Conservation (phyloP, 352 stramenopile genomes). For the Halophytophthora polymorphica region DNA sequence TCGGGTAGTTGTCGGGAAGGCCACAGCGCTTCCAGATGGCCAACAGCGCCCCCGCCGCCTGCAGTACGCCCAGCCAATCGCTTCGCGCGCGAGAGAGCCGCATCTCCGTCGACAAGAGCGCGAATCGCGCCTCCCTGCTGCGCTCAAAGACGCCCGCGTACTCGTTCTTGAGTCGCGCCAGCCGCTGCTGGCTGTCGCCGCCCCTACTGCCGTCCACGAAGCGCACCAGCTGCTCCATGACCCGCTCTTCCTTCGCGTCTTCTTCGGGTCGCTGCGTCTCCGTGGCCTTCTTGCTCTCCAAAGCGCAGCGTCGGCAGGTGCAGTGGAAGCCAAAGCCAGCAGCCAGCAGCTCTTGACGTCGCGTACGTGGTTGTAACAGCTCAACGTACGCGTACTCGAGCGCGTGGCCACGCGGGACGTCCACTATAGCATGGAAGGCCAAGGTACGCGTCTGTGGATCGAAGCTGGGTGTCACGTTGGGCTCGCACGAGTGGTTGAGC, state of each 20-base stretch:
- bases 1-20: constrained; percentile 35
- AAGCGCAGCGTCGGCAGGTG: constrained; percentile 36
- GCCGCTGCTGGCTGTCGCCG: constrained; percentile 8
- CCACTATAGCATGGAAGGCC: constrained; percentile 36
- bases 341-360: constrained; percentile 32
- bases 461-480: constrained; percentile 57
- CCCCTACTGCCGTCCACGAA: constrained; percentile 10
- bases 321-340: constrained; percentile 58
- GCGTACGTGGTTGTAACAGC: constrained; percentile 28
- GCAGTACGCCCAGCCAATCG: constrained; percentile 29
- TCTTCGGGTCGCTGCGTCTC: background rate
- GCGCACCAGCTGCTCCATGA: constrained; percentile 34
- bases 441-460: constrained; percentile 42
- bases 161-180: constrained; percentile 13
- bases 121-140: constrained; percentile 34
- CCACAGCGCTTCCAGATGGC: constrained; percentile 28
- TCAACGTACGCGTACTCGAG: constrained; percentile 66
- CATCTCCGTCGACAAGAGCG: constrained; percentile 41
- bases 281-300: constrained; percentile 5
- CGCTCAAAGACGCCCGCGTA: constrained; percentile 15
- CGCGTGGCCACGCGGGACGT: constrained; percentile 23
- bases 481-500: constrained; percentile 65
- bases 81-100: constrained; percentile 21
- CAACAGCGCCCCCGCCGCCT: constrained; percentile 28
- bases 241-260: constrained; percentile 10